Conservation (phyloP, 768 basidiomycete species). For the Agrocybe pediades region DNA sequence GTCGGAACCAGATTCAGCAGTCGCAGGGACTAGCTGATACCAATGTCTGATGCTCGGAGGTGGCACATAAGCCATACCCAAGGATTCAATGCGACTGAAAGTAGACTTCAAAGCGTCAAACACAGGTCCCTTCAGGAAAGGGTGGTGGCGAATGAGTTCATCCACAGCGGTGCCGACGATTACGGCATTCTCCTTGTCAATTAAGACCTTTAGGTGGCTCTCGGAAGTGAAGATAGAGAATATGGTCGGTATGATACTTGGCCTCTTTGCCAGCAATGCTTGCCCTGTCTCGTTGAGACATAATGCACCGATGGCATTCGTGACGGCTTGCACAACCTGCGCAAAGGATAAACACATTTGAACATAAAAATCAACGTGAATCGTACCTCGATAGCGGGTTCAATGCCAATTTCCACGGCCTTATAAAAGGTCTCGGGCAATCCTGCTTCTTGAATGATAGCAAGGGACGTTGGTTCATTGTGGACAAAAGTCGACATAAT, state of each 20-base stretch:
- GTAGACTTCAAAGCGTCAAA: conserved; percentile 76
- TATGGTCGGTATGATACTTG: conserved; percentile 81
- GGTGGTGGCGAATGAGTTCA: conserved; percentile 96
- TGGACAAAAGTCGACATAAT: conserved; percentile 97
- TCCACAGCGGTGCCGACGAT: conserved; percentile 89
- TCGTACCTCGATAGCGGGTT: conserved; percentile 83
- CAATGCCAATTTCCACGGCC: conserved; percentile 81
- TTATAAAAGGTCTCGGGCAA: conserved; percentile 90
- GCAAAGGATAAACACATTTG: conserved; percentile 1
- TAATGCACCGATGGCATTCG: conserved; percentile 93
- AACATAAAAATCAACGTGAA: neutral
- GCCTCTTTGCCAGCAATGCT: conserved; percentile 73
- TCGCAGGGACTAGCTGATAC: conserved; percentile 56
- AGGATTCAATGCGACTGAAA: conserved; percentile 70
- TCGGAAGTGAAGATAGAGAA: conserved; percentile 88
- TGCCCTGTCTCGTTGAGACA: conserved; percentile 93
- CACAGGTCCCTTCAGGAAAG: conserved; percentile 76
- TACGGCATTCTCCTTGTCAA: conserved; percentile 92
- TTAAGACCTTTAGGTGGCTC: conserved; percentile 76
- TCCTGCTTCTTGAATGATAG: conserved; percentile 89
- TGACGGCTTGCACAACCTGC: conserved; percentile 89
- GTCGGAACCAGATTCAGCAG: conserved; percentile 19
- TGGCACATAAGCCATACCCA: conserved; percentile 62
- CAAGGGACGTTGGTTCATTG: conserved; percentile 95
- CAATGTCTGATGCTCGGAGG: conserved; percentile 63